phyloP scores from a whole-genome alignment of 208 protist species.

The Leishmania turanica region DNA sequence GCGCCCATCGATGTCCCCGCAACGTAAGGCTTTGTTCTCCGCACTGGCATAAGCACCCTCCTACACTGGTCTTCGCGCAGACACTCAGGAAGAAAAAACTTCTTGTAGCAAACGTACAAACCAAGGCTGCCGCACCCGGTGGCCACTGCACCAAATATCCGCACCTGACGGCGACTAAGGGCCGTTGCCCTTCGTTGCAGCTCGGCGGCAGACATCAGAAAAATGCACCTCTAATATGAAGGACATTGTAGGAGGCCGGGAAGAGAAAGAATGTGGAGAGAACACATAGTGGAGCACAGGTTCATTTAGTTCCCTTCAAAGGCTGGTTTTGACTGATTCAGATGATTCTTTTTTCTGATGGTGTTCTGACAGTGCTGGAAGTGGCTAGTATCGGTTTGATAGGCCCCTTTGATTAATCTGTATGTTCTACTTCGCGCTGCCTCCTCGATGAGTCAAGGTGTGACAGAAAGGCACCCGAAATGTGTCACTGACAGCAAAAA shows the following conservation, averaged over 20 bases:
- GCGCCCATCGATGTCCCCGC: conserved; percentile 36
- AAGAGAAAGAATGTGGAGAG: not conserved
- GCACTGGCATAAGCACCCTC: conserved; percentile 31
- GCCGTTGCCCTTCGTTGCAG: conserved; percentile 41
- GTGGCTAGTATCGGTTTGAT: not conserved
- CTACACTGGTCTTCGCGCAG: conserved; percentile 17
- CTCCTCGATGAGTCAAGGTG: not conserved
- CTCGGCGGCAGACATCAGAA: conserved; percentile 31
- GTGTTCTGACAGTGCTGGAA: not conserved
- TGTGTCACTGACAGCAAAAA: not conserved
- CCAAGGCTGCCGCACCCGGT: conserved; percentile 34
- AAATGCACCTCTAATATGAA: not conserved
- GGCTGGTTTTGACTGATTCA: not conserved
- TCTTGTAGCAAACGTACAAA: conserved; percentile 53
- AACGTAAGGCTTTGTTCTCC: conserved; percentile 63
- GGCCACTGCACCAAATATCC: conserved; percentile 25
- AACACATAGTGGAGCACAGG: not conserved
- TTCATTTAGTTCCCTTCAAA: not conserved
- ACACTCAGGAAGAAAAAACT: conserved; percentile 38
- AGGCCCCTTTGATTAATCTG: not conserved
- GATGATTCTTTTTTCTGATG: not conserved
- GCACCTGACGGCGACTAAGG: conserved; percentile 54
- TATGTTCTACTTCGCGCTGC: not conserved
- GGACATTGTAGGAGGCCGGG: not conserved
- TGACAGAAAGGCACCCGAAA: not conserved